These are phyloP conservation scores for Magnolia kwangsiensis DNA, from an alignment of 164 flowering plant genomes.

Conservation along the genomic window DNA sequence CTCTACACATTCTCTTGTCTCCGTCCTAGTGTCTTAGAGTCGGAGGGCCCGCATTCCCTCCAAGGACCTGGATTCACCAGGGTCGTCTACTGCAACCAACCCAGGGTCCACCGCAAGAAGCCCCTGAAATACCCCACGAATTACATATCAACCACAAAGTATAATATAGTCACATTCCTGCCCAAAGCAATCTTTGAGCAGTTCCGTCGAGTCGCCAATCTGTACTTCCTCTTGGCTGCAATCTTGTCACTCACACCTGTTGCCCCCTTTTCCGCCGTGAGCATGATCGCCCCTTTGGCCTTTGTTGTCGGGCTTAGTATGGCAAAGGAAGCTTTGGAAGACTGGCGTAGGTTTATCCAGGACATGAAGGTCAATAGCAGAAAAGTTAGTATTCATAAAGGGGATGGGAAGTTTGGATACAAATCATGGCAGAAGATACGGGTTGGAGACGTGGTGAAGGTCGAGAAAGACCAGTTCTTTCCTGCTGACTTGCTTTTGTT, in stretches of 20 bases:
- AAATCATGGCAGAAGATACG: constrained; percentile 59
- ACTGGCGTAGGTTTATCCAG: constrained; percentile 54
- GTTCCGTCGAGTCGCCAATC: constrained; percentile 43
- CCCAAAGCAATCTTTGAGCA: constrained; percentile 51
- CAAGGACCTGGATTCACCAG: constrained; percentile 39
- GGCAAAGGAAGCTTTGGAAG: constrained; percentile 51
- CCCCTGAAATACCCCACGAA: constrained; percentile 35
- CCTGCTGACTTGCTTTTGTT: constrained; percentile 81
- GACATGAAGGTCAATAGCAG: constrained; percentile 72
- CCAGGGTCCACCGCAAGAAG: constrained; percentile 30
- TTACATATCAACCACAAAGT: constrained; percentile 41
- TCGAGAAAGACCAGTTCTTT: constrained; percentile 76
- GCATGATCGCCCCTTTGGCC: constrained; percentile 42
- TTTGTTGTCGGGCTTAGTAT: constrained; percentile 48
- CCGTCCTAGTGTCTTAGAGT: constrained; percentile 26
- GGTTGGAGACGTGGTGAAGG: constrained; percentile 74
- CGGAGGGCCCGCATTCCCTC: constrained; percentile 19
- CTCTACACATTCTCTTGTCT: constrained; percentile 47
- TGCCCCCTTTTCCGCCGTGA: constrained; percentile 36
- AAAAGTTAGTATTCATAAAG: constrained; percentile 46
- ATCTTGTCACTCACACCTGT: constrained; percentile 35
- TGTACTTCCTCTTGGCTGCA: constrained; percentile 46
- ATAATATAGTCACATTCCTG: constrained; percentile 34
- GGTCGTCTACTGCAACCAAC: constrained; percentile 36
- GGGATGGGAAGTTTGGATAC: constrained; percentile 51